Evolutionary conservation across 495 filamentous ascomycete species (phyloP).

Genomic region (Xylaria flabelliformis): DNA sequence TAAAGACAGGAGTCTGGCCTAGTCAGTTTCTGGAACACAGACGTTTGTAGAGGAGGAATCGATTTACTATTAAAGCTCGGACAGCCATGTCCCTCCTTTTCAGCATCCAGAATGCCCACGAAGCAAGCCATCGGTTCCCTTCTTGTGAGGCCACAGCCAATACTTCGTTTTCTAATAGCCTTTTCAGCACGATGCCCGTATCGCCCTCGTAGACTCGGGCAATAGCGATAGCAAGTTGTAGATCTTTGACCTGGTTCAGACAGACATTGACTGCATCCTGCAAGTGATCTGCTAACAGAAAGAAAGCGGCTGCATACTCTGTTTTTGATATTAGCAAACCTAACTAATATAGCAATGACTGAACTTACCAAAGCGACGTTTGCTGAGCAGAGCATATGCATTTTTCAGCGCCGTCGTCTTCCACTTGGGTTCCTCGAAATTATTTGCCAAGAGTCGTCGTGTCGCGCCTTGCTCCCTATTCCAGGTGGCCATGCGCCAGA

Average conservation of each 20-base stretch:
- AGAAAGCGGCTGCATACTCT: constrained; percentile 97
- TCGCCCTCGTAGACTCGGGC: constrained; percentile 90
- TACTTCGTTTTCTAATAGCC: constrained; percentile 79
- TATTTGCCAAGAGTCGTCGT: constrained; percentile 76
- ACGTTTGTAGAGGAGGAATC: constrained; percentile 6
- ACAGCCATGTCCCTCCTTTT: constrained; percentile 83
- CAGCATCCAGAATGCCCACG: constrained; percentile 97
- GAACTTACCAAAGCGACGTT: constrained; percentile 78
- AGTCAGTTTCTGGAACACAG: constrained; percentile 29
- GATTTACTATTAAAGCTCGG: constrained; percentile 71
- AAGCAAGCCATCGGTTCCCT: constrained; percentile 92
- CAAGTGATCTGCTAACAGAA: constrained; percentile 86
- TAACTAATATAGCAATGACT: neutral
- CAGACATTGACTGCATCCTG: constrained; percentile 86
- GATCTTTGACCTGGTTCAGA: constrained; percentile 80
- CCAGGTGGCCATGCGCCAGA: constrained; percentile 97
- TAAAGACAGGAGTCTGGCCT: constrained; percentile 73
- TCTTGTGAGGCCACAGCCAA: constrained; percentile 77
- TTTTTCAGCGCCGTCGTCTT: constrained; percentile 93
- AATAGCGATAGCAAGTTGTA: constrained; percentile 91
- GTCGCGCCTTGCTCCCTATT: constrained; percentile 84
- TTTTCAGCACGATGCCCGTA: constrained; percentile 72
- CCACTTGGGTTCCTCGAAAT: constrained; percentile 87
- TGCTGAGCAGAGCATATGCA: constrained; percentile 94
- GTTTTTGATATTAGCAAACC: constrained; percentile 25